Base-by-base conservation (phyloP, 2,329 filamentous ascomycete genomes). In the Helotiales sp. region DNA sequence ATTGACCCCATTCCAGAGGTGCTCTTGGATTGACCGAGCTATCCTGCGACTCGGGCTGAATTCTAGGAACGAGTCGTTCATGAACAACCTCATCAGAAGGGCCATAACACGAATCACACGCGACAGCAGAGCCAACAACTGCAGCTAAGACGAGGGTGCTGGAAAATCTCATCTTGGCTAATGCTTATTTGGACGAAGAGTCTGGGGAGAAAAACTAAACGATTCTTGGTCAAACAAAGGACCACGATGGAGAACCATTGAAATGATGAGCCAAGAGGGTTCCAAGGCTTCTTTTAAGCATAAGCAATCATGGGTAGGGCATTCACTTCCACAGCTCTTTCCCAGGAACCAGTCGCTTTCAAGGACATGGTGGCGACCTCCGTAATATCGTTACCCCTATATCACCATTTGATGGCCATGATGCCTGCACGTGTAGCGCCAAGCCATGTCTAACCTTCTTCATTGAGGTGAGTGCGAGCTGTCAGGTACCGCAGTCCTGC, bases 41-140 rank as follows among this genome's bases (percentile, higher is more conserved):
- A 49, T 80, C 78, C 26, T 77, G 76, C 0, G 81, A 81, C 20
- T 80, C 82, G 0, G 82, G 82, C 69, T 85, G 82, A 75, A 84
- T 84, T 49, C 83, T 80, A 73, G 82, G 82, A 66, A 82, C 82
- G 65, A 82, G 78, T 10, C 82, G 81, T 64, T 84, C 81, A 69
- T 83, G 80, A 66, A 82, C 77, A 63, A 82, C 77, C 24, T 75
- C 77, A 72, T 77, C 78, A n/a, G 74, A 70, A 24, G 81, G 80
- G 1, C 80, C 81, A 61, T 80, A 82, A 73, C 82, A 84, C 57
- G 74, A 75, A 58, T 78, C 78, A 68, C 82, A 84, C 34, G 80
- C 80, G 17, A 76, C 58, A n/a, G 71, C 70, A 63, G 59, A 64
- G 20, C 71, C 65, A n/a, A 73, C 55, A 45, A 70, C 69, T 37